Percentiles rank a stretch among this genome's conserved stretches.
Evolutionary conservation across 441 rosid genomes (phyloP).

Genomic region (Rhodomyrtus psidioides): DNA sequence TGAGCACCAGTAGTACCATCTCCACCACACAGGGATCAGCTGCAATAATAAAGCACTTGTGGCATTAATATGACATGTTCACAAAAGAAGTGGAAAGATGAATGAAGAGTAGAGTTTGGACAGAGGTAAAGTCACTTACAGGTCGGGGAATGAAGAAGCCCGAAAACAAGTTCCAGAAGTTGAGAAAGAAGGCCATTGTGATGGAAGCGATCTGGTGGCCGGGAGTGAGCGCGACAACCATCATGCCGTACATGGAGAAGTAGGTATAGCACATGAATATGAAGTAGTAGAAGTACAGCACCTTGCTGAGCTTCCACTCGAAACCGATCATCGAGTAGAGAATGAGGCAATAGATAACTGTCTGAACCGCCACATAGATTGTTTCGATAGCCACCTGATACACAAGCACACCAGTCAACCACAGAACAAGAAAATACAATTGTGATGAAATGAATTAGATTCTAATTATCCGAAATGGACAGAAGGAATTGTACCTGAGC

Average conservation of each 20-base stretch:
- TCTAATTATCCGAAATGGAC: not conserved
- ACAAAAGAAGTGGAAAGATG: not conserved
- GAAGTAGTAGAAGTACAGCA: conserved; percentile 1
- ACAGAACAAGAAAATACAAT: not conserved
- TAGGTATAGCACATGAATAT: conserved; percentile 1
- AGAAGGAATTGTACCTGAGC: conserved; percentile 35
- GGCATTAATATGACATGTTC: not conserved
- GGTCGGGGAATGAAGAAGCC: not conserved
- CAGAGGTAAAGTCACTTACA: not conserved
- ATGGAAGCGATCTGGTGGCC: not conserved
- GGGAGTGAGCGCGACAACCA: not conserved
- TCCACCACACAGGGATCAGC: conserved; percentile 7
- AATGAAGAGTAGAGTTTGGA: not conserved
- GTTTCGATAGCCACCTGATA: conserved; percentile 1
- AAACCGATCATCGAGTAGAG: not conserved
- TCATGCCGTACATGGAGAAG: not conserved
- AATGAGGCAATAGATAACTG: not conserved
- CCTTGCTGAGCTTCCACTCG: not conserved
- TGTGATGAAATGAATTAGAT: not conserved
- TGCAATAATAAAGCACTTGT: not conserved
- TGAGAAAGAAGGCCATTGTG: not conserved
- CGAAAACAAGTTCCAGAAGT: not conserved
- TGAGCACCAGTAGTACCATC: conserved; percentile 12
- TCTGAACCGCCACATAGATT: not conserved
- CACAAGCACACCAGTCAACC: not conserved